Percentiles rank a stretch among this genome's conserved stretches.
These are phyloP conservation scores for Syzygium oleosum DNA, from an alignment of 345 rosid species.

Conservation along the genomic window DNA sequence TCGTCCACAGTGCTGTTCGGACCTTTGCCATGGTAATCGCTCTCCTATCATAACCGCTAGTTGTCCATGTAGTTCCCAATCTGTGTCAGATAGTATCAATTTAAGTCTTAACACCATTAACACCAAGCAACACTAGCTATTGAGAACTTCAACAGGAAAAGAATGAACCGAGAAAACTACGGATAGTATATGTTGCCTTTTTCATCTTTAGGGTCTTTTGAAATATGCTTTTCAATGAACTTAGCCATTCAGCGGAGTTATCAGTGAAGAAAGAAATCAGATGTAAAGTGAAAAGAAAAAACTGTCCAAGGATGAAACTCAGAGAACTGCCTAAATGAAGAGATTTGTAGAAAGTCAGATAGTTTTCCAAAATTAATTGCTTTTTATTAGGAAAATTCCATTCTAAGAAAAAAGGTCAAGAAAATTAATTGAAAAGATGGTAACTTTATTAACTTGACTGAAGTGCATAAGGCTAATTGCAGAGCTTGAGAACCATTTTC, in stretches of 20 bases:
- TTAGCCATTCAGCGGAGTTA: neutral
- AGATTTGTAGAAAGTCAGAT: neutral
- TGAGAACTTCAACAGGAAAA: neutral
- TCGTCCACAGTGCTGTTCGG: constrained; percentile 61
- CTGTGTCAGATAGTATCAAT: neutral
- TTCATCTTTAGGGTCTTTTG: neutral
- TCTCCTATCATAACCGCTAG: neutral
- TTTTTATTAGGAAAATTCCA: neutral
- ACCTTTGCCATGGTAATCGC: constrained; percentile 64
- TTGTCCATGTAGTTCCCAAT: neutral
- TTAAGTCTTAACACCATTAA: neutral
- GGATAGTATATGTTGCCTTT: neutral
- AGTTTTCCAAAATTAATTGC: neutral
- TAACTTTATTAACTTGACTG: neutral
- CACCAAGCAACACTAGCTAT: neutral
- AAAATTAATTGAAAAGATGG: neutral
- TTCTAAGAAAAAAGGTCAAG: neutral
- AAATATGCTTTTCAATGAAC: neutral
- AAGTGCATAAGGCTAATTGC: neutral
- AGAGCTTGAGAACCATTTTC: neutral
- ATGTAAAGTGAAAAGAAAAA: neutral
- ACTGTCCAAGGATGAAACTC: neutral
- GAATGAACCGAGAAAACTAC: neutral
- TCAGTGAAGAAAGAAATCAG: neutral
- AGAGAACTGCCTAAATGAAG: neutral